A percentile compares a stretch with the other conserved stretches of the same genome.
phyloP scores from a whole-genome alignment of 257 asterid species.

The Euphrasia confusa region DNA sequence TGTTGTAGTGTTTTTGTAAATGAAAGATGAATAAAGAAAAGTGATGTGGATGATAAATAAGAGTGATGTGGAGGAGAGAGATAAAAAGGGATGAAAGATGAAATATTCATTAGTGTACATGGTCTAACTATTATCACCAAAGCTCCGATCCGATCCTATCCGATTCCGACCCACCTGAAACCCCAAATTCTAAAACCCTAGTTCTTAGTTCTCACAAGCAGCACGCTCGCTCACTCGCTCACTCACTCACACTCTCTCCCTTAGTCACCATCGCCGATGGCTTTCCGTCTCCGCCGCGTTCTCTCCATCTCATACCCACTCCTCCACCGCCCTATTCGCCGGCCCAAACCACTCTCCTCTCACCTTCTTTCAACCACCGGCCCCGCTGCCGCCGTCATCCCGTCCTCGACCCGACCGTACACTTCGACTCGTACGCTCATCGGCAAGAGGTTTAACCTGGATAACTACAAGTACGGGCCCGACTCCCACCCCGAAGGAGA shows the following conservation, averaged over 20 bases:
- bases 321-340: constrained; percentile 30
- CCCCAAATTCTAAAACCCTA: constrained; percentile 28
- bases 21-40: too few relatives aligned
- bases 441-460: constrained; percentile 40
- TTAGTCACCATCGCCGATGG: constrained; percentile 28
- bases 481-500: constrained; percentile 90
- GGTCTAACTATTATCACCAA: too few relatives aligned
- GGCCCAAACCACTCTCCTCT: constrained; percentile 20
- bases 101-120: too few relatives aligned
- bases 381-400: constrained; percentile 9
- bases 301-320: constrained; percentile 35
- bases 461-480: constrained; percentile 54
- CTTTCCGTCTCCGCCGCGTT: constrained; percentile 44
- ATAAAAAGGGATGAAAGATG: too few relatives aligned
- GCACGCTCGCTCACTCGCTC: too few relatives aligned
- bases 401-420: constrained; percentile 26
- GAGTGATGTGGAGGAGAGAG: too few relatives aligned
- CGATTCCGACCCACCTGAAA: too few relatives aligned
- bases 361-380: constrained; percentile 21
- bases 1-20: too few relatives aligned
- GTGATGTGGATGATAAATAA: too few relatives aligned
- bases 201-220: not conserved
- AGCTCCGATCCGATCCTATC: too few relatives aligned
- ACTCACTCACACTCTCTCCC: constrained; percentile 11
- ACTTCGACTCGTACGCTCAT: constrained; percentile 40